Evolutionary conservation across 352 stramenopile species (phyloP).

Genomic region (Phytopythium helicoides): DNA sequence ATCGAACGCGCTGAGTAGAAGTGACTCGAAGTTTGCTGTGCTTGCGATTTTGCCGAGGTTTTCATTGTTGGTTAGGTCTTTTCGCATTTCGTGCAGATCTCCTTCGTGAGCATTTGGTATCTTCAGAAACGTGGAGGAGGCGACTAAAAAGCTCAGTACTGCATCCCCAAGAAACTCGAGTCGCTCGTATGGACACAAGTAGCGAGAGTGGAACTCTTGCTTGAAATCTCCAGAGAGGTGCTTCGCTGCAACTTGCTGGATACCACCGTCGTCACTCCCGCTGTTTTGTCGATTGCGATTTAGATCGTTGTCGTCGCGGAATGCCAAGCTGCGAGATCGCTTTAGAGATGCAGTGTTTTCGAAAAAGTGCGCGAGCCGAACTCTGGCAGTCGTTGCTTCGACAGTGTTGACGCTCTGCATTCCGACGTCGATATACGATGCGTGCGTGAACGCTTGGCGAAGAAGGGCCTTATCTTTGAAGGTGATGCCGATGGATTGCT

Average conservation of each 20-base stretch:
- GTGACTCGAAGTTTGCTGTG: conserved; percentile 66
- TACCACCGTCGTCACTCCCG: conserved; percentile 29
- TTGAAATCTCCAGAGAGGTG: conserved; percentile 70
- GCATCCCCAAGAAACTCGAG: conserved; percentile 85
- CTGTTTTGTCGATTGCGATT: conserved; percentile 17
- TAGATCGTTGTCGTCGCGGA: conserved; percentile 3
- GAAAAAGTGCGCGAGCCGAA: conserved; percentile 73
- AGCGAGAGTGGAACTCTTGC: conserved; percentile 75
- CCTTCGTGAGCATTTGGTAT: conserved; percentile 62
- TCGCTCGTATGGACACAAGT: conserved; percentile 78
- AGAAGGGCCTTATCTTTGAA: conserved; percentile 79
- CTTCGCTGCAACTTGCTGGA: conserved; percentile 53
- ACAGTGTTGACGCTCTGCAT: conserved; percentile 86
- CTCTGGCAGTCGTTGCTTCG: conserved; percentile 69
- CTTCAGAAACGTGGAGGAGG: conserved; percentile 80
- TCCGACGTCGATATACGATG: conserved; percentile 78
- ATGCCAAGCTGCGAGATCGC: conserved; percentile 45
- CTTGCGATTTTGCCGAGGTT: conserved; percentile 77
- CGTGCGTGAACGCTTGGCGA: conserved; percentile 82
- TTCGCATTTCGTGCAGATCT: conserved; percentile 63
- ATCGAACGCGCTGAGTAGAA: conserved; percentile 75
- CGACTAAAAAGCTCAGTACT: conserved; percentile 81
- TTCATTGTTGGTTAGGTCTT: conserved; percentile 76
- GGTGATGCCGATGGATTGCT: conserved; percentile 48
- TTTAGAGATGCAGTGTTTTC: conserved; percentile 60